Evolutionary conservation across 805 yeast species (phyloP), one percentile per base, ranked within the genome.

Genomic region (Yamadazyma kitorensis): DNA sequence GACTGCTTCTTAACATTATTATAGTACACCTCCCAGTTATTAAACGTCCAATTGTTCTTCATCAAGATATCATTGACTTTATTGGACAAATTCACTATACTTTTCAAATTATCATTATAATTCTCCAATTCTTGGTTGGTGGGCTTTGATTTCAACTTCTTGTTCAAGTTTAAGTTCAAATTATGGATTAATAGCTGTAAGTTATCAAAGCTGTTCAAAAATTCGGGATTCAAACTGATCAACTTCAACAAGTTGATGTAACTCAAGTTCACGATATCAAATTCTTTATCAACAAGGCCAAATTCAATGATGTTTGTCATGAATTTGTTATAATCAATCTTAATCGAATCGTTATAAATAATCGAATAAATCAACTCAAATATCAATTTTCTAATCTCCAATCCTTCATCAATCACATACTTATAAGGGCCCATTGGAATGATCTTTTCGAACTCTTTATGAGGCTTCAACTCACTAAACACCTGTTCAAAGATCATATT

Each of bases 371-470:
- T 59, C 15, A 80, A 59, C 49, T 86, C 95, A 54, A 80, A 83
- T 5, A 84, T 68, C 24, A 82, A 72, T 51, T 83, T 83, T 34
- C 95, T 69, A 39, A 78, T 74, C 39, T 79, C 86, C 24, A 84
- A 64, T 0, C 88, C 93, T 44, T 80, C 82, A 48, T 86, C 96
- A 24, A 85, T 74, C 41, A 79, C 78, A 52, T 85, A 89, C 51
- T 84, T 85, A 65, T 82, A 86, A 0, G 95, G 94, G 2, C 96
- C 96, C 76, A 87, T 85, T 29, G 81, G 82, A 21, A 86, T 80
- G 13, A 70, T 63, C 35, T 79, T 79, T 28, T 82, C 74, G 47
- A 76, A 79, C 37, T 74, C 72, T 20, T 70, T 72, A 43, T 73
- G 74, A 1, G 80, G 67, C 9, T 57, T 59, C 29, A 84, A 65